phyloP scores from a whole-genome alignment of 768 basidiomycete species.

The Suillus paluster region DNA sequence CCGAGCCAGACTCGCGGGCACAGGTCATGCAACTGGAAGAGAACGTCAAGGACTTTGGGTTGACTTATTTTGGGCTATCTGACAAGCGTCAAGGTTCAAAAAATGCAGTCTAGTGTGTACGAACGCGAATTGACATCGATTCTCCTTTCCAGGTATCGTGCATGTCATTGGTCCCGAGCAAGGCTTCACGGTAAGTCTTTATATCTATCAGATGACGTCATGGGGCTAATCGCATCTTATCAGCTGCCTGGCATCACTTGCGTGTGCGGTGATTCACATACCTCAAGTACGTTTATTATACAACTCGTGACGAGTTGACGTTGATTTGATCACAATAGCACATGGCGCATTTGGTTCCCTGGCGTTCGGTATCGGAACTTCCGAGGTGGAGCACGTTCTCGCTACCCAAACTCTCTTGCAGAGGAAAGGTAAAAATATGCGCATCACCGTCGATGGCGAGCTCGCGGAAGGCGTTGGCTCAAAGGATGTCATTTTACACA shows the following conservation, averaged over 20 bases:
- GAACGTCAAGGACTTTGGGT: slow-evolving; percentile 89
- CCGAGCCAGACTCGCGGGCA: slow-evolving; percentile 83
- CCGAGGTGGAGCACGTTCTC: slow-evolving; percentile 93
- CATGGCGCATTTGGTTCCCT: slow-evolving; percentile 94
- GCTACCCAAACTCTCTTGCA: slow-evolving; percentile 91
- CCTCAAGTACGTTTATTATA: slow-evolving; percentile 65
- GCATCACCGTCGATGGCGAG: slow-evolving; percentile 84
- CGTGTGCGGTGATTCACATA: slow-evolving; percentile 94
- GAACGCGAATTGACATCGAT: neutral
- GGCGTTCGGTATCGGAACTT: slow-evolving; percentile 93
- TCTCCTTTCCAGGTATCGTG: slow-evolving; percentile 64
- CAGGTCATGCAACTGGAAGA: slow-evolving; percentile 86
- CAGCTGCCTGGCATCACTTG: slow-evolving; percentile 79
- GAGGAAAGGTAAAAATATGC: slow-evolving; percentile 91
- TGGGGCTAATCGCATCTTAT: slow-evolving; percentile 1
- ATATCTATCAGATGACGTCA: neutral
- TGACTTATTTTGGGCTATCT: slow-evolving; percentile 91
- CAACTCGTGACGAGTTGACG: neutral
- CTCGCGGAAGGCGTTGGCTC: slow-evolving; percentile 83
- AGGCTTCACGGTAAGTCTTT: slow-evolving; percentile 74
- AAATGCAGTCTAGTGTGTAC: neutral
- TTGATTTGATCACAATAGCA: slow-evolving; percentile 45
- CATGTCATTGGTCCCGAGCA: slow-evolving; percentile 94
- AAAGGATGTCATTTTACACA: slow-evolving; percentile 90
- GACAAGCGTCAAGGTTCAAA: slow-evolving; percentile 81